phyloP scores from a whole-genome alignment of 2,329 filamentous ascomycete genomes.

The Aureobasidium sp. region DNA sequence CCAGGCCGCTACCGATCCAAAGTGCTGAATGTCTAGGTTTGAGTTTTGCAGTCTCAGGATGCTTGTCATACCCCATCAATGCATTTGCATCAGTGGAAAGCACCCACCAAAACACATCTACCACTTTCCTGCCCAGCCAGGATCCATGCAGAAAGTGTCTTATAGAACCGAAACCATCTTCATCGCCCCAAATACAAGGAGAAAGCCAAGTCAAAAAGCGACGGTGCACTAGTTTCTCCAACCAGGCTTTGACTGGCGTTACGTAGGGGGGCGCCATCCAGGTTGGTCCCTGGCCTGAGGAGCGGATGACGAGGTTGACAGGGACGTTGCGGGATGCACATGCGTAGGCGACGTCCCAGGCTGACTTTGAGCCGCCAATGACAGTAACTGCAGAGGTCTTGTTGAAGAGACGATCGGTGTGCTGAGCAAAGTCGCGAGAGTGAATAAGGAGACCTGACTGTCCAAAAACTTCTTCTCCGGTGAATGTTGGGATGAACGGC shows the following conservation, averaged over 20 bases:
- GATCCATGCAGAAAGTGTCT: conserved; percentile 51
- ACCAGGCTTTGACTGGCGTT: conserved; percentile 57
- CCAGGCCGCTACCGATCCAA: conserved; percentile 48
- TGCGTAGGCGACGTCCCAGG: conserved; percentile 54
- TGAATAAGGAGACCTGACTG: conserved; percentile 45
- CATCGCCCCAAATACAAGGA: conserved; percentile 62
- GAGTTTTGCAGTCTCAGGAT: conserved; percentile 33
- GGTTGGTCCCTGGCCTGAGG: conserved; percentile 49
- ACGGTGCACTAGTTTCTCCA: conserved; percentile 59
- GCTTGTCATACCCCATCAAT: conserved; percentile 36
- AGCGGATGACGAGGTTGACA: conserved; percentile 50
- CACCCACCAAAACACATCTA: conserved; percentile 48
- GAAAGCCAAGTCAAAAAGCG: conserved; percentile 65
- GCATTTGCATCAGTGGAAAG: conserved; percentile 46
- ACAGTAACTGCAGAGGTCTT: conserved; percentile 39
- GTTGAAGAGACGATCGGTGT: conserved; percentile 27
- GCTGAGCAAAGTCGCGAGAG: conserved; percentile 41
- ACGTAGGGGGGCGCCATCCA: conserved; percentile 55
- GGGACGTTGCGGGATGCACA: conserved; percentile 43
- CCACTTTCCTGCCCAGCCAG: conserved; percentile 45
- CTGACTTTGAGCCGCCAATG: conserved; percentile 54
- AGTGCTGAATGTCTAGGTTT: conserved; percentile 34
- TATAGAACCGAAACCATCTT: conserved; percentile 49
- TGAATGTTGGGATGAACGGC: conserved; percentile 45
- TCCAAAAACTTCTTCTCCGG: conserved; percentile 41